Percentiles rank a stretch among this genome's conserved stretches.
Evolutionary conservation across 495 filamentous ascomycete genomes (phyloP).

Genomic region (Neurospora pannonica): DNA sequence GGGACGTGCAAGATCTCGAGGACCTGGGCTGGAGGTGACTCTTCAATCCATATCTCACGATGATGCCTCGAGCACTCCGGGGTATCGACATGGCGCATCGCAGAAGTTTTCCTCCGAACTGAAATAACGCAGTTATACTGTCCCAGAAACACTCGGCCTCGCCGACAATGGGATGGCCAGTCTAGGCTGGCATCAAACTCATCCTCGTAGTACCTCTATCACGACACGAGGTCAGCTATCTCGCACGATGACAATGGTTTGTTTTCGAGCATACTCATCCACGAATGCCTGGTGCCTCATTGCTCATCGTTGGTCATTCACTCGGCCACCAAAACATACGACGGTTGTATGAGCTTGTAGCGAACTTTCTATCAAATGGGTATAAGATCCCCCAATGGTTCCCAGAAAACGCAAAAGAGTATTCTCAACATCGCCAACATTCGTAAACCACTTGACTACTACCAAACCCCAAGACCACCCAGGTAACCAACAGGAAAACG

Average conservation of each 20-base stretch:
- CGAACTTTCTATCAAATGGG: background rate
- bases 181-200: background rate
- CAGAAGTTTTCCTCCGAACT: accelerated
- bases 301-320: background rate
- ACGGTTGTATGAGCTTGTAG: no score
- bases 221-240: background rate
- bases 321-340: background rate
- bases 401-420: no score
- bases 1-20: no score
- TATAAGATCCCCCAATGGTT: background rate
- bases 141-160: background rate
- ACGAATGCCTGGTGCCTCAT: background rate
- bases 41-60: background rate
- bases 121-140: background rate
- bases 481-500: no score
- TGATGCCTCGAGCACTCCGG: background rate
- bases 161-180: background rate
- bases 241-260: background rate
- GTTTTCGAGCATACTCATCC: background rate
- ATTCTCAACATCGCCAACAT: no score
- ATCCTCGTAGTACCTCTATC: background rate
- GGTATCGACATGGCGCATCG: background rate
- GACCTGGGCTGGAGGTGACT: no score
- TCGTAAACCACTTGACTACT: no score
- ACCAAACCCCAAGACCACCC: no score